Evolutionary conservation across 1,139 yeast species (phyloP).

Genomic region (Suhomyces wounanorum): DNA sequence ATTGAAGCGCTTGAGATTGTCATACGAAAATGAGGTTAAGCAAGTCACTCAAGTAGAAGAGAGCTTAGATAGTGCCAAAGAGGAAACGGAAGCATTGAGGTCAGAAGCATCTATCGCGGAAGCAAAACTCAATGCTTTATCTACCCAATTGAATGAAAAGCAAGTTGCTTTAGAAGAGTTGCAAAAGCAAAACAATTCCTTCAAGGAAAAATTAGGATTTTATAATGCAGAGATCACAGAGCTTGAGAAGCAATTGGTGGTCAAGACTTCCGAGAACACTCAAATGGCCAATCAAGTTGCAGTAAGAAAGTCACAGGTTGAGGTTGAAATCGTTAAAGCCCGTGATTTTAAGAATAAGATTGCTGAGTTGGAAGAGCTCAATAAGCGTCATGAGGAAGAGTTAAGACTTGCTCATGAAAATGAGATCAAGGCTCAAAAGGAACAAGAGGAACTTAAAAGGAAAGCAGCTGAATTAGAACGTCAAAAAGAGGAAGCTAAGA

Average conservation of each 20-base stretch:
- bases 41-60: conserved; percentile 73
- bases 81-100: conserved; percentile 71
- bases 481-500: conserved; percentile 32
- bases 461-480: conserved; percentile 35
- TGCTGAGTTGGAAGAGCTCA: conserved; percentile 29
- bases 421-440: conserved; percentile 6
- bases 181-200: conserved; percentile 62
- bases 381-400: conserved; percentile 28
- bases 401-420: conserved; percentile 18
- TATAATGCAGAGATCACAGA: conserved; percentile 68
- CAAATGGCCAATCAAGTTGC: conserved; percentile 64
- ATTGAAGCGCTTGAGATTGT: conserved; percentile 62
- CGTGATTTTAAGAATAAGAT: conserved; percentile 41
- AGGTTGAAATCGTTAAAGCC: conserved; percentile 59
- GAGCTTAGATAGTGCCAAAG: conserved; percentile 56
- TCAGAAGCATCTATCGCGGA: conserved; percentile 80
- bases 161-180: conserved; percentile 62
- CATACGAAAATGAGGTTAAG: conserved; percentile 77
- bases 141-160: conserved; percentile 63
- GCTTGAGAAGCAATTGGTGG: conserved; percentile 56
- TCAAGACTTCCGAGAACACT: conserved; percentile 53
- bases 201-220: conserved; percentile 67
- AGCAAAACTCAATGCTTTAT: conserved; percentile 75
- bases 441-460: conserved; percentile 10
- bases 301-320: conserved; percentile 70